phyloP scores from a whole-genome alignment of 192 early-diverging fungal species.

The Coemansia sp. region DNA sequence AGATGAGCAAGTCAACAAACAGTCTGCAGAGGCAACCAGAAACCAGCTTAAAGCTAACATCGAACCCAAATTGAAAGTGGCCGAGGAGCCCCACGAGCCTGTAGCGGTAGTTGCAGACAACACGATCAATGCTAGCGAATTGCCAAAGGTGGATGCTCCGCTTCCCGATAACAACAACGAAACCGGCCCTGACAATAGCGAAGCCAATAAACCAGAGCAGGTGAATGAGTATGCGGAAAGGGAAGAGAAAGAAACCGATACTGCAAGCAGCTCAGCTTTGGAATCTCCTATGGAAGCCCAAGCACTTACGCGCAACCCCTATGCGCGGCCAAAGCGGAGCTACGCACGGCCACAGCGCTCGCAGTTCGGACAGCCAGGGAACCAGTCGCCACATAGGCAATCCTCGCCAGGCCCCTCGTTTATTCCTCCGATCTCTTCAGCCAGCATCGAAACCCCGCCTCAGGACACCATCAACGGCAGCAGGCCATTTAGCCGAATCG shows the following conservation, averaged over 20 bases:
- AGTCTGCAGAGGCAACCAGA: background rate
- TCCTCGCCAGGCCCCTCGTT: background rate
- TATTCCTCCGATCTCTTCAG: background rate
- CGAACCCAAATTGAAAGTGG: no score
- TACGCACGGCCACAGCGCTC: background rate
- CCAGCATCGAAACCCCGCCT: background rate
- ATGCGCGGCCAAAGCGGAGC: background rate
- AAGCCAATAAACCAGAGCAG: no score
- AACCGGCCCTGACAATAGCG: no score
- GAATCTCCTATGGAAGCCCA: background rate
- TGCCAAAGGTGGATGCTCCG: no score
- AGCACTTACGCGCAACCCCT: background rate
- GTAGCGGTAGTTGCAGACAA: no score
- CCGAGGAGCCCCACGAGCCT: no score
- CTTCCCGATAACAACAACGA: no score
- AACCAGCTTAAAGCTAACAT: no score
- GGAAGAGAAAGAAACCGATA: background rate
- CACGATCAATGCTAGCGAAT: no score
- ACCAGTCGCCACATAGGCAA: background rate
- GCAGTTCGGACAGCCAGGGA: background rate
- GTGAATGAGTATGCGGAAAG: no score
- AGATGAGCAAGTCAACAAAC: background rate
- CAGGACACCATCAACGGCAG: background rate
- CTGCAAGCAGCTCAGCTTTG: background rate
- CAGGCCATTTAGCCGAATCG: constrained; percentile 3